Conservation (phyloP, 2,329 filamentous ascomycete species). For the Botrytis pseudocinerea region DNA sequence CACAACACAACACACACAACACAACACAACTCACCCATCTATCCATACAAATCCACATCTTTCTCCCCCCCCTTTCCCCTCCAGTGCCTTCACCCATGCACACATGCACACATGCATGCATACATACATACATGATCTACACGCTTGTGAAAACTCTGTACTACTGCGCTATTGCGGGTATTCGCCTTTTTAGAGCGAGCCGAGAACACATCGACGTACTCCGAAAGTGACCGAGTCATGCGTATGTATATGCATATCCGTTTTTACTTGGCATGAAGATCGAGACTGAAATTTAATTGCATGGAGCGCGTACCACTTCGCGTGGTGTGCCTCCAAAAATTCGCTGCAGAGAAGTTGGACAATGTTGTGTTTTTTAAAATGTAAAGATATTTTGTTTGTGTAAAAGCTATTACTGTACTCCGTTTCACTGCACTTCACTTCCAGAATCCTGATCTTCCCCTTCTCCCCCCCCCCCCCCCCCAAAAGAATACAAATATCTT, state of each 20-base stretch:
- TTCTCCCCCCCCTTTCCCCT: background rate
- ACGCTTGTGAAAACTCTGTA: background rate
- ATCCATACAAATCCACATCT: background rate
- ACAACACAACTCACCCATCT: background rate
- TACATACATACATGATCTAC: background rate
- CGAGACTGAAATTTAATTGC: background rate
- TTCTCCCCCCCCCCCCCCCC: too few relatives aligned
- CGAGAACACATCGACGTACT: background rate
- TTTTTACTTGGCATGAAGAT: slow-evolving; percentile 9
- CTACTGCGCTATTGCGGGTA: background rate
- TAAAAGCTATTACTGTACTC: background rate
- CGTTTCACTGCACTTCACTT: background rate
- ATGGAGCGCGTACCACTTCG: background rate
- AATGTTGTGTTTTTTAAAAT: background rate
- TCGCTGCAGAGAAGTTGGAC: too few relatives aligned
- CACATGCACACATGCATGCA: background rate
- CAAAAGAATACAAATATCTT: background rate
- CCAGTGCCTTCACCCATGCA: background rate
- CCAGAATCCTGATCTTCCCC: background rate
- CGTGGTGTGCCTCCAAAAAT: background rate
- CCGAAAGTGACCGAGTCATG: background rate
- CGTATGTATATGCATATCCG: background rate
- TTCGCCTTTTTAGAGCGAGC: background rate
- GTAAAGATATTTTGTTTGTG: background rate
- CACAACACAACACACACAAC: background rate